A percentile compares a stretch with the other conserved stretches of the same genome.
phyloP scores from a whole-genome alignment of 2,329 filamentous ascomycete genomes.

The Esteya vermicola region DNA sequence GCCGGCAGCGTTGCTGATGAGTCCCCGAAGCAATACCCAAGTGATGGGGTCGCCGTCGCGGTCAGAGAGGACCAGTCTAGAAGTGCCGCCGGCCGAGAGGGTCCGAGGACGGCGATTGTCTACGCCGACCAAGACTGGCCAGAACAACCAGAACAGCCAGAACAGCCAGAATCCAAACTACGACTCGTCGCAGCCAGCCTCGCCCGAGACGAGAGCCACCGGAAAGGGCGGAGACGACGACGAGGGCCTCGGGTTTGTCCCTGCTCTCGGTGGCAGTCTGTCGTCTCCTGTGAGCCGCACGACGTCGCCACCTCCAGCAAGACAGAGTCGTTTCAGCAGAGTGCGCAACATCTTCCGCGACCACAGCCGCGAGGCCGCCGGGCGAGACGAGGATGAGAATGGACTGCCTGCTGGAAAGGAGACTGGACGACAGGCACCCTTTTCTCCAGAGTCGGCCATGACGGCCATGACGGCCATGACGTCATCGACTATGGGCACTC shows the following conservation, averaged over 20 bases:
- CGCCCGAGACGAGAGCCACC: constrained; percentile 35
- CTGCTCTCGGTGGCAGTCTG: constrained; percentile 46
- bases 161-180: no score
- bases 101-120: no score
- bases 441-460: no score
- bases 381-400: constrained; percentile 1
- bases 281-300: constrained; percentile 50
- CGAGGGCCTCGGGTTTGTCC: constrained; percentile 32
- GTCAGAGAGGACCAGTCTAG: constrained; percentile 28
- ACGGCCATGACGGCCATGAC: no score
- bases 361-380: constrained; percentile 30
- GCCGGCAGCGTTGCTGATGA: not conserved
- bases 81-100: constrained; percentile 27
- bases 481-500: no score
- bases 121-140: no score
- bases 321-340: constrained; percentile 42
- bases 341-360: constrained; percentile 43
- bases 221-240: no score
- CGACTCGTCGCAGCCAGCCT: constrained; percentile 32
- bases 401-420: not conserved
- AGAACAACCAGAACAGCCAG: no score
- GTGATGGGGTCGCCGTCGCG: constrained; percentile 7
- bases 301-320: constrained; percentile 46
- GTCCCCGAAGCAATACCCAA: no score
- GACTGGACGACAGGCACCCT: not conserved